Evolutionary conservation across 306 rosid genomes (phyloP).

Genomic region (Cucurbita moschata): DNA sequence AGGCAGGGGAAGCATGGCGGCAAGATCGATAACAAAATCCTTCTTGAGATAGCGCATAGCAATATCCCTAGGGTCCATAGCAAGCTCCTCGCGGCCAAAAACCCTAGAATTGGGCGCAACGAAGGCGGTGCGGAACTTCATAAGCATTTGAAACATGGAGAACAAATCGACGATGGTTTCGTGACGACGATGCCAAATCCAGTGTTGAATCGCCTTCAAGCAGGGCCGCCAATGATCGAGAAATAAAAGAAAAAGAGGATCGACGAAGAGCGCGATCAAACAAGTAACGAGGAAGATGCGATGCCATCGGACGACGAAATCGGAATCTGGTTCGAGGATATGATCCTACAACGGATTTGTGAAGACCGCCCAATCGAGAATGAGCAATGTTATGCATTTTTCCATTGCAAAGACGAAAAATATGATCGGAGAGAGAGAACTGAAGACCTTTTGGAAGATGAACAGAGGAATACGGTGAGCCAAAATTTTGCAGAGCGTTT

Average conservation of each 20-base stretch:
- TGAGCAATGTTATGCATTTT: conserved; percentile 18
- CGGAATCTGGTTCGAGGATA: conserved; percentile 49
- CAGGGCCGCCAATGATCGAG: conserved; percentile 38
- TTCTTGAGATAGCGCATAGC: conserved; percentile 40
- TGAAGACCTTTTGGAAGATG: background rate
- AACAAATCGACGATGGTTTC: conserved; percentile 54
- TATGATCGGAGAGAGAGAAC: background rate
- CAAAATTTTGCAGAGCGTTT: background rate
- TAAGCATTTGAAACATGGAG: conserved; percentile 40
- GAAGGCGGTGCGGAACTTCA: conserved; percentile 66
- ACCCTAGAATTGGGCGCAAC: conserved; percentile 31
- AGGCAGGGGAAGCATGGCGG: conserved; percentile 71
- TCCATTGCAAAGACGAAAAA: background rate
- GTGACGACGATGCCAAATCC: conserved; percentile 48
- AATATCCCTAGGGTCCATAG: conserved; percentile 39
- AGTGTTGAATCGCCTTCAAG: conserved; percentile 40
- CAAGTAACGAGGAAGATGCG: conserved; percentile 37
- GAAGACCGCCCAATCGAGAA: conserved; percentile 15
- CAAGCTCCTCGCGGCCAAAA: conserved; percentile 59
- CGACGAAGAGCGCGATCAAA: conserved; percentile 56
- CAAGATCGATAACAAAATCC: conserved; percentile 55
- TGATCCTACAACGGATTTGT: conserved; percentile 58
- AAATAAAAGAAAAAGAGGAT: conserved; percentile 76
- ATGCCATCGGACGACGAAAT: conserved; percentile 43
- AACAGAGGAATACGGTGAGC: background rate